A percentile compares a stretch with the other conserved stretches of the same genome.
These are phyloP conservation scores for Articulospora tetracladia DNA, from an alignment of 495 filamentous ascomycete genomes.

Conservation along the genomic window DNA sequence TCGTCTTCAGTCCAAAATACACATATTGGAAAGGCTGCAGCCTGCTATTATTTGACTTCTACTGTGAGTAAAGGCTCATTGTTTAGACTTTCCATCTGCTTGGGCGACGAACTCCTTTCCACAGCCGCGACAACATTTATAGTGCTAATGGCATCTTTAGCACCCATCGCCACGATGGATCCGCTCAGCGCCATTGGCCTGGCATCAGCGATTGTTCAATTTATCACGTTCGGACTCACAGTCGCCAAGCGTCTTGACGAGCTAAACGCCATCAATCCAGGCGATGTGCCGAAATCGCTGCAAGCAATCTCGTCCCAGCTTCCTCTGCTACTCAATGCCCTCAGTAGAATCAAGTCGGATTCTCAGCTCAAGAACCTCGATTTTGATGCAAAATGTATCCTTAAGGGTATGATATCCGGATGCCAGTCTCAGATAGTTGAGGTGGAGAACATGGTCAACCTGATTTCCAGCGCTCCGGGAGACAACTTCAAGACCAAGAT, in stretches of 20 bases:
- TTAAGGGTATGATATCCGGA: slow-evolving; percentile 16
- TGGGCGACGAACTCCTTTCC: not conserved
- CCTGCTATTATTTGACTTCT: not conserved
- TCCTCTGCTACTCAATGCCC: slow-evolving; percentile 15
- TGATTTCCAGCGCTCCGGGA: slow-evolving; percentile 10
- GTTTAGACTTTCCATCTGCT: not conserved
- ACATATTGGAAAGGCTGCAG: not conserved
- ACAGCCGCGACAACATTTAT: not conserved
- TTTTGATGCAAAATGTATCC: slow-evolving; percentile 20
- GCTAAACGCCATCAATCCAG: slow-evolving; percentile 16
- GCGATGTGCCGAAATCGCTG: slow-evolving; percentile 15
- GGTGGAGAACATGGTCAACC: slow-evolving; percentile 17
- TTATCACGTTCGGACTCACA: slow-evolving; percentile 33
- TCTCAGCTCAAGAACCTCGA: slow-evolving; percentile 13
- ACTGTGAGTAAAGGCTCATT: not conserved
- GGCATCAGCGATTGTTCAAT: slow-evolving; percentile 29
- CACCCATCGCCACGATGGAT: slow-evolving; percentile 11
- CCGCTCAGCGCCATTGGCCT: slow-evolving; percentile 26
- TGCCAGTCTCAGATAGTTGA: slow-evolving; percentile 14
- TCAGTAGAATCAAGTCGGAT: slow-evolving; percentile 13
- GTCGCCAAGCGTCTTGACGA: slow-evolving; percentile 29
- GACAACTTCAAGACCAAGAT: slow-evolving; percentile 18
- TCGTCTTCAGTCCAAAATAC: not conserved
- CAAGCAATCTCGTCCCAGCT: slow-evolving; percentile 16
- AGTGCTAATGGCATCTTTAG: slow-evolving; percentile 1